Evolutionary conservation across 495 filamentous ascomycete genomes (phyloP).

Genomic region (Penicillium roqueforti): DNA sequence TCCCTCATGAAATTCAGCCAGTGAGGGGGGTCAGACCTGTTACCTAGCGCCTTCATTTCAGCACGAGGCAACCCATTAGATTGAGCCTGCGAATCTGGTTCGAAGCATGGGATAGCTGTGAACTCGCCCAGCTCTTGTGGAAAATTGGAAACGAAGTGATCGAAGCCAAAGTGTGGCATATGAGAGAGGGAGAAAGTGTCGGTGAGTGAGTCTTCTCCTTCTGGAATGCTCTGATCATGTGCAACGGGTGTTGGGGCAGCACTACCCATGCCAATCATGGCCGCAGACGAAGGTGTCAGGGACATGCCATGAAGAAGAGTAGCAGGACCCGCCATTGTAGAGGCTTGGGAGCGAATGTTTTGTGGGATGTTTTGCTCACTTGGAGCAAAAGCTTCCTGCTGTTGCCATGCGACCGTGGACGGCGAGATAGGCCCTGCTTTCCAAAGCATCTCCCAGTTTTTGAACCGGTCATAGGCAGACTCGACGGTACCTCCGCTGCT

Average conservation of each 20-base stretch:
- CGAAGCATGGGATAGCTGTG: constrained; percentile 46
- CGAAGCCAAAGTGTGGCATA: constrained; percentile 40
- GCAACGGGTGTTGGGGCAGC: constrained; percentile 10
- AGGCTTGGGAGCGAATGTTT: constrained; percentile 8
- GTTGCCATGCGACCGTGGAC: constrained; percentile 21
- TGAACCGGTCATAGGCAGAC: constrained; percentile 49
- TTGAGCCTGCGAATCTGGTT: constrained; percentile 34
- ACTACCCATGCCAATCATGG: constrained; percentile 13
- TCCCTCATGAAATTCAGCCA: constrained; percentile 44
- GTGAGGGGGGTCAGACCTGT: constrained; percentile 27
- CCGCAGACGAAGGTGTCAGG: constrained; percentile 15
- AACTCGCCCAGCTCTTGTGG: constrained; percentile 47
- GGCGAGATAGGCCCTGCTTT: constrained; percentile 46
- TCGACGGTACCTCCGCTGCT: constrained; percentile 30
- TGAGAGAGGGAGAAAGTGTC: constrained; percentile 36
- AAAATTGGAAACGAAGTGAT: constrained; percentile 46
- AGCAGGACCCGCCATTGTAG: constrained; percentile 9
- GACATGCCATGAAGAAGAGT: constrained; percentile 11
- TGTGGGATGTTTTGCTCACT: constrained; percentile 22
- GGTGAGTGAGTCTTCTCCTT: constrained; percentile 22
- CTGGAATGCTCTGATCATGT: constrained; percentile 18
- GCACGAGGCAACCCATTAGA: constrained; percentile 12
- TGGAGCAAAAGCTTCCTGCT: constrained; percentile 13
- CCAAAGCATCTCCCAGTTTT: constrained; percentile 53
- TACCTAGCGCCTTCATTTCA: constrained; percentile 26